Conservation (phyloP, 371 early-diverging fungal genomes). For the Syncephalis fuscata region DNA sequence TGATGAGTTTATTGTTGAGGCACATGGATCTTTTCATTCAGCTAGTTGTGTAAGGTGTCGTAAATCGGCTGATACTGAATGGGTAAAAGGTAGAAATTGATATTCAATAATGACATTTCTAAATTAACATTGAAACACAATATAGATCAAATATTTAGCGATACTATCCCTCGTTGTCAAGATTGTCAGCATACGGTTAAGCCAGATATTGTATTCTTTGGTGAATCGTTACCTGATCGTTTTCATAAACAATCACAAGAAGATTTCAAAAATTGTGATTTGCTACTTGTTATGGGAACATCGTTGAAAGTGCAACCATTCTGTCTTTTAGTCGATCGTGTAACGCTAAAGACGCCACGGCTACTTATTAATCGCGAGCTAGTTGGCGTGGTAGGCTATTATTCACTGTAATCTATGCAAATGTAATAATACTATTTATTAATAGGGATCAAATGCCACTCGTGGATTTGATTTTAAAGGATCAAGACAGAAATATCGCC, state of each 20-base stretch:
- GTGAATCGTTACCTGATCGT: constrained; percentile 66
- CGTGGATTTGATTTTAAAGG: constrained; percentile 77
- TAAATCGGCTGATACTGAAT: constrained; percentile 14
- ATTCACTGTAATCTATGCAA: not conserved
- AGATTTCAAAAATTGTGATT: constrained; percentile 58
- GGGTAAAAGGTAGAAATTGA: constrained; percentile 12
- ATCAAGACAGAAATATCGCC: constrained; percentile 25
- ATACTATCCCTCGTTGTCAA: constrained; percentile 47
- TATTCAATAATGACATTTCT: not conserved
- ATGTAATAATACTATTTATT: not conserved
- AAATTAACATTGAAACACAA: not conserved
- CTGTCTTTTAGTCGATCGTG: constrained; percentile 52
- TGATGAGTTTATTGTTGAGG: constrained; percentile 63
- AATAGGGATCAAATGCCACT: not conserved
- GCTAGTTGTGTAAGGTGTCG: constrained; percentile 58
- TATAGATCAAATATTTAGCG: constrained; percentile 21
- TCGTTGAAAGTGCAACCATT: constrained; percentile 79
- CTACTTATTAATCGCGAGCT: constrained; percentile 72
- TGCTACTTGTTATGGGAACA: constrained; percentile 87
- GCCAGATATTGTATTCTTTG: constrained; percentile 92
- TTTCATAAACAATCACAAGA: constrained; percentile 32
- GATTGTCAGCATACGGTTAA: constrained; percentile 62
- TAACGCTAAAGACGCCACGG: constrained; percentile 45
- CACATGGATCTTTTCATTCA: constrained; percentile 83
- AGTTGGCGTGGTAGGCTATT: constrained; percentile 38